These are phyloP conservation scores for Malassezia dermatis DNA, from an alignment of 1,284 basidiomycete species.

Conservation along the genomic window DNA sequence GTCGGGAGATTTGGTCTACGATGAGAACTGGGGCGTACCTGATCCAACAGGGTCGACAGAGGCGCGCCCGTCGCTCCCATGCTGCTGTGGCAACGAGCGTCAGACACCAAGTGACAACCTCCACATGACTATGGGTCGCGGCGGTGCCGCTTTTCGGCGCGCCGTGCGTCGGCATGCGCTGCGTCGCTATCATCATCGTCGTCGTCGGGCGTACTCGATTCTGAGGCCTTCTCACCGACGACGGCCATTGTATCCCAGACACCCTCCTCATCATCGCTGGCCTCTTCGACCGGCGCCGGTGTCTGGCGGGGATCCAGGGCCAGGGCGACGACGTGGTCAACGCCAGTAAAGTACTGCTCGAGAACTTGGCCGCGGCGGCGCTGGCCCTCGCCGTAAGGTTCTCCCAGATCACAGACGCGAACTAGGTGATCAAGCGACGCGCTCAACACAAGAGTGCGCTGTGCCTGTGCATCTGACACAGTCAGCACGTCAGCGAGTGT, in stretches of 20 bases:
- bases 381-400: neutral
- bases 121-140: slow-evolving; percentile 4
- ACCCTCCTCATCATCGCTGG: slow-evolving; percentile 7
- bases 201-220: neutral
- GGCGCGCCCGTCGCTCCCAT: slow-evolving; percentile 4
- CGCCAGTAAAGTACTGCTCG: slow-evolving; percentile 11
- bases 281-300: neutral
- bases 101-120: neutral
- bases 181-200: slow-evolving; percentile 3
- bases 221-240: neutral
- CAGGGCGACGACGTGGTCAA: slow-evolving; percentile 6
- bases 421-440: slow-evolving; percentile 11
- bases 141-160: slow-evolving; percentile 9
- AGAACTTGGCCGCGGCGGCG: slow-evolving; percentile 11
- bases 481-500: slow-evolving; percentile 2
- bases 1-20: slow-evolving; percentile 39
- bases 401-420: slow-evolving; percentile 10
- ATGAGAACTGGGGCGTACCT: slow-evolving; percentile 14
- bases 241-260: slow-evolving; percentile 12
- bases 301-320: neutral
- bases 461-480: neutral
- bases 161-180: neutral
- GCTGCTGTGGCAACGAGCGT: neutral
- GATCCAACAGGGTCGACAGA: slow-evolving; percentile 31
- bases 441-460: neutral